A percentile compares a stretch with the other conserved stretches of the same genome.
These are phyloP conservation scores for Ascochyta viciae-villosae DNA, from an alignment of 2,329 filamentous ascomycete species.

Conservation along the genomic window DNA sequence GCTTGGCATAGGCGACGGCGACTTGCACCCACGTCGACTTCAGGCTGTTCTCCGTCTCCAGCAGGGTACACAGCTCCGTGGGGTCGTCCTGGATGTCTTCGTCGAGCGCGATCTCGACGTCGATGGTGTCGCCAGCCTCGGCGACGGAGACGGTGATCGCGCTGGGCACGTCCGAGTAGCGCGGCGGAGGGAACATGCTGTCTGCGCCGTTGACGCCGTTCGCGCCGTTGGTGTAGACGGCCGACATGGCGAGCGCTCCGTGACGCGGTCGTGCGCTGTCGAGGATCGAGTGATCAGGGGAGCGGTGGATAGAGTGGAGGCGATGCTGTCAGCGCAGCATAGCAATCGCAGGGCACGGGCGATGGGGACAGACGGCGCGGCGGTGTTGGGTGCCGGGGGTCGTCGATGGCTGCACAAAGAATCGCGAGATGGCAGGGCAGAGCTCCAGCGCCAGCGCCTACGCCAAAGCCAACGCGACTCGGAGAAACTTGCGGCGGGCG, in stretches of 20 bases:
- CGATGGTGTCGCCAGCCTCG: conserved; percentile 66
- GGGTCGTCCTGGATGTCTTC: conserved; percentile 86
- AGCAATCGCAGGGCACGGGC: conserved; percentile 26
- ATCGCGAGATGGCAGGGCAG: conserved; percentile 15
- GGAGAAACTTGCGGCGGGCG: conserved; percentile 26
- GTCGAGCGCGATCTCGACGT: conserved; percentile 92
- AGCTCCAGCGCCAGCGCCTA: neutral
- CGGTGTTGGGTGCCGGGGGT: conserved; percentile 21
- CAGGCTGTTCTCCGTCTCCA: conserved; percentile 91
- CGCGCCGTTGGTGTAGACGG: conserved; percentile 54
- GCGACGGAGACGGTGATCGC: conserved; percentile 70
- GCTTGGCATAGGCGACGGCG: conserved; percentile 93
- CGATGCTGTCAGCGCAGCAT: conserved; percentile 30
- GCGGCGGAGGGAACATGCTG: conserved; percentile 49
- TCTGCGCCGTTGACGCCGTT: conserved; percentile 60
- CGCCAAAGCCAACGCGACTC: conserved; percentile 7
- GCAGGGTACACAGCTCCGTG: conserved; percentile 90
- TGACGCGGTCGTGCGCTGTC: conserved; percentile 21
- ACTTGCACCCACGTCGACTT: conserved; percentile 99
- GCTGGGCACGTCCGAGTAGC: conserved; percentile 68
- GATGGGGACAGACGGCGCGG: conserved; percentile 19
- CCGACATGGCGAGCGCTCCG: conserved; percentile 55
- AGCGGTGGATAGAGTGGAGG: conserved; percentile 3
- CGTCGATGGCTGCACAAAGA: conserved; percentile 27
- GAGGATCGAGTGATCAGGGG: conserved; percentile 1